A percentile compares a stretch with the other conserved stretches of the same genome.
Conservation (phyloP, 2,329 filamentous ascomycete genomes). For the Fusarium sp. region DNA sequence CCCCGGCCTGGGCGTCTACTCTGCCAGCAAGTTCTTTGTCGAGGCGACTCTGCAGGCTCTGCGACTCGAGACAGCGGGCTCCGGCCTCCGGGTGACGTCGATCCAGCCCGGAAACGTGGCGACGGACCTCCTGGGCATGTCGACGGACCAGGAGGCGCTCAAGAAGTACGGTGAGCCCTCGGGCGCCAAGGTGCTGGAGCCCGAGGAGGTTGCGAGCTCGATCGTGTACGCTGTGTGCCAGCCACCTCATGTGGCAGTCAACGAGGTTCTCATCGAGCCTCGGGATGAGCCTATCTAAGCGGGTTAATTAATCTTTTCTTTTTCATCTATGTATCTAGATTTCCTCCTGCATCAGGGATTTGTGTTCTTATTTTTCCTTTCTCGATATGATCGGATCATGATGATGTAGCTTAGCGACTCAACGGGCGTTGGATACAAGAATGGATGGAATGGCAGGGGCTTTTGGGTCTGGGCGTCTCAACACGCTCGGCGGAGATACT, state of each 20-base stretch:
- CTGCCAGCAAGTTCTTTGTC: conserved; percentile 86
- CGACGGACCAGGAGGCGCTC: conserved; percentile 79
- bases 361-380: conserved; percentile 5
- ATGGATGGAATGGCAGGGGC: conserved; percentile 14
- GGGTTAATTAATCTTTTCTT: neutral
- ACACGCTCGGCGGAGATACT: conserved; percentile 31
- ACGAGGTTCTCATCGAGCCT: conserved; percentile 84
- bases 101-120: conserved; percentile 83
- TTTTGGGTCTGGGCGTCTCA: conserved; percentile 33
- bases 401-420: conserved; percentile 36
- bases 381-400: conserved; percentile 30
- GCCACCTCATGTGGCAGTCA: conserved; percentile 81
- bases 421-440: conserved; percentile 27
- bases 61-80: conserved; percentile 80
- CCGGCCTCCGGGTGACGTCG: conserved; percentile 77
- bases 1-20: conserved; percentile 84
- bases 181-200: conserved; percentile 79
- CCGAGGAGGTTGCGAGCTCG: conserved; percentile 77
- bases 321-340: conserved; percentile 26
- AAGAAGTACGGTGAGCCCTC: conserved; percentile 83
- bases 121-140: conserved; percentile 80
- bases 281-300: conserved; percentile 77
- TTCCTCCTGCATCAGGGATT: conserved; percentile 19
- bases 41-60: conserved; percentile 82
- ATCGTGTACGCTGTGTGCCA: conserved; percentile 82